Base-by-base conservation (phyloP, 2,329 filamentous ascomycete genomes). In the Aspergillus nomiae region DNA sequence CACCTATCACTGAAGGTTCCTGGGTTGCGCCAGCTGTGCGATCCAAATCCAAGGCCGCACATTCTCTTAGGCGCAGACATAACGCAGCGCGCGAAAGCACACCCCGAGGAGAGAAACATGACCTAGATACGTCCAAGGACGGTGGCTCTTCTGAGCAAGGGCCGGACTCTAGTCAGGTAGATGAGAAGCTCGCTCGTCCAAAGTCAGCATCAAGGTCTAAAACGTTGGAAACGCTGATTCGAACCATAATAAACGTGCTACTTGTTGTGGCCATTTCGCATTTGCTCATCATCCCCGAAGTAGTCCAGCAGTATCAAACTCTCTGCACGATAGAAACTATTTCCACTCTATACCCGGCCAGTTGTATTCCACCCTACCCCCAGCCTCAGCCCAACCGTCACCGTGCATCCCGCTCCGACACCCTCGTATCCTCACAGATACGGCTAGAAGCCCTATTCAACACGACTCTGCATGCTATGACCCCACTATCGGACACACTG, bases 251-350 rank as follows among this genome's bases (percentile, higher is more conserved):
- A 64, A 77, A 77, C 59, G 46, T 66, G 14, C 38, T 74, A 28
- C 66, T 77, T 41, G 56, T 73, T 60, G 67, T 67, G n/a, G 57
- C 70, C 34, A 77, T 77, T 61, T 60, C 70, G 21, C 75, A 77
- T 63, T 63, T 77, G 12, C 71, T 77, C 48, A 62, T 77, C 34
- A 63, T 77, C 19, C 76, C 76, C n/a, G 76, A 77, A 62, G 45
- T 77, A 12, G 65, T 76, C 63, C 71, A 74, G 28, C 74, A 77
- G 61, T 69, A 69, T 41, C 74, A 72, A 54, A 63, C 62, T 32
- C 65, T 76, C 32, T 77, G 76, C 62, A 56, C 58, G 4, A 59
- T 75, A 11, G 63, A 67, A 14, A 38, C 58, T 4, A 55, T 77
- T 24, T 67, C 72, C 51, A 59, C 65, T 9, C 61, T 73, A 21